A percentile compares a stretch with the other conserved stretches of the same genome.
Conservation (phyloP, 352 stramenopile species). For the Phytopythium boreale region DNA sequence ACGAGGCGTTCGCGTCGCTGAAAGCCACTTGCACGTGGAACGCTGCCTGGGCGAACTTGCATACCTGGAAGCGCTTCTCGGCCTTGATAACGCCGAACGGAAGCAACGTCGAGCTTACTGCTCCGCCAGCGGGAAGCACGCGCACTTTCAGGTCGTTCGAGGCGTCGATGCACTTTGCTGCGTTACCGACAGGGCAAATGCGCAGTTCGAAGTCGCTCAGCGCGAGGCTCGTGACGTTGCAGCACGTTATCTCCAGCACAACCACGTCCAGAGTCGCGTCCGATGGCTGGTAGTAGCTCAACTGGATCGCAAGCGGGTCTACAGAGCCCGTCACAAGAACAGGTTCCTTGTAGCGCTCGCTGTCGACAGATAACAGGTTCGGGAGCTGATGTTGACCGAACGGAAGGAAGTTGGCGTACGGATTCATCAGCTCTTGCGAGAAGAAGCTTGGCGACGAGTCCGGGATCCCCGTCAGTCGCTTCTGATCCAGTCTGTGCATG, state of each 20-base stretch:
- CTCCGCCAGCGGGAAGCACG: constrained; percentile 32
- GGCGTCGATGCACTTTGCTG: constrained; percentile 47
- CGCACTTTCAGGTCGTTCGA: constrained; percentile 61
- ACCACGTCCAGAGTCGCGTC: constrained; percentile 45
- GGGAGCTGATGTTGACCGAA: not conserved
- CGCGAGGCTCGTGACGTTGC: constrained; percentile 63
- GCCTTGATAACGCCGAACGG: constrained; percentile 59
- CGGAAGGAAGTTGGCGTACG: constrained; percentile 29
- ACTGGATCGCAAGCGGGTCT: constrained; percentile 56
- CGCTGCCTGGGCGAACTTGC: constrained; percentile 41
- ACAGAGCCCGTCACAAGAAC: constrained; percentile 51
- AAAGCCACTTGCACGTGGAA: constrained; percentile 71
- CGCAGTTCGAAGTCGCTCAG: constrained; percentile 68
- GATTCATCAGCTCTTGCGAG: constrained; percentile 37
- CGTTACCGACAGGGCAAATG: constrained; percentile 36
- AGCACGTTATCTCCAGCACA: constrained; percentile 45
- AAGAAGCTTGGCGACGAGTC: constrained; percentile 9
- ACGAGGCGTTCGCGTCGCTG: not conserved
- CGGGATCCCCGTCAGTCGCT: not conserved
- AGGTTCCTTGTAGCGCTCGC: constrained; percentile 15
- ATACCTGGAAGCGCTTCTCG: constrained; percentile 67
- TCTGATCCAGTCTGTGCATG: not conserved
- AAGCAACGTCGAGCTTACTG: constrained; percentile 35
- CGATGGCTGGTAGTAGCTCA: constrained; percentile 52
- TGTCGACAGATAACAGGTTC: not conserved